These are phyloP conservation scores for Leccinum fuscescens DNA, from an alignment of 1,284 basidiomycete species.

Conservation along the genomic window DNA sequence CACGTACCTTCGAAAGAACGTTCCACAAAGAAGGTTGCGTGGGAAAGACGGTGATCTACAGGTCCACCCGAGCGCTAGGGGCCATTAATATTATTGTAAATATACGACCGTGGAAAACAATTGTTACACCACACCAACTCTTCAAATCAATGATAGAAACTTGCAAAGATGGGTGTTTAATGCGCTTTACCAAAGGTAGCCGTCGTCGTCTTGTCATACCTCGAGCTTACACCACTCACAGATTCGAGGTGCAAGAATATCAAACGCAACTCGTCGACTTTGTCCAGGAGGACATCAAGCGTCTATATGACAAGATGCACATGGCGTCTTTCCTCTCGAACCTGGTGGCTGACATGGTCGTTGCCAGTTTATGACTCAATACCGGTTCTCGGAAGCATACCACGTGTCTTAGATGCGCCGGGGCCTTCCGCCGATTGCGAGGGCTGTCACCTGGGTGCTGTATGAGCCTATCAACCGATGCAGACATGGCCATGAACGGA, in stretches of 20 bases:
- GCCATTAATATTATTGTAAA: no score
- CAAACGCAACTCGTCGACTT: constrained; percentile 80
- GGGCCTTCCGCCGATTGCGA: no score
- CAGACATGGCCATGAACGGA: neutral
- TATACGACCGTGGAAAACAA: no score
- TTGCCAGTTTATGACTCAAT: neutral
- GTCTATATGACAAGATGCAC: constrained; percentile 84
- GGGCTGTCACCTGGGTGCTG: no score
- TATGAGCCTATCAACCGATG: neutral
- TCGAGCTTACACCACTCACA: constrained; percentile 31
- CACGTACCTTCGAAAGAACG: constrained; percentile 13
- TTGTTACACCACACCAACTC: no score
- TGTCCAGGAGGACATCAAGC: constrained; percentile 97
- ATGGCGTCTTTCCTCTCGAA: neutral
- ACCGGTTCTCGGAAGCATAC: neutral
- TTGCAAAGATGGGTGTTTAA: constrained; percentile 67
- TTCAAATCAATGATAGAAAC: no score
- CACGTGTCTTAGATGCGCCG: no score
- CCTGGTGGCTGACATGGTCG: neutral
- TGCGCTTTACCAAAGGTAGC: constrained; percentile 91
- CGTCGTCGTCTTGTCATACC: neutral
- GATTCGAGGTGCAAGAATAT: constrained; percentile 98
- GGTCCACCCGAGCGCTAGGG: neutral
- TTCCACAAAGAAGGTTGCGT: constrained; percentile 18
- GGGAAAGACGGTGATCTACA: constrained; percentile 7